Percentiles rank a stretch among this genome's conserved stretches.
phyloP scores from a whole-genome alignment of 768 basidiomycete genomes.

The Gelatoporia subvermispora region DNA sequence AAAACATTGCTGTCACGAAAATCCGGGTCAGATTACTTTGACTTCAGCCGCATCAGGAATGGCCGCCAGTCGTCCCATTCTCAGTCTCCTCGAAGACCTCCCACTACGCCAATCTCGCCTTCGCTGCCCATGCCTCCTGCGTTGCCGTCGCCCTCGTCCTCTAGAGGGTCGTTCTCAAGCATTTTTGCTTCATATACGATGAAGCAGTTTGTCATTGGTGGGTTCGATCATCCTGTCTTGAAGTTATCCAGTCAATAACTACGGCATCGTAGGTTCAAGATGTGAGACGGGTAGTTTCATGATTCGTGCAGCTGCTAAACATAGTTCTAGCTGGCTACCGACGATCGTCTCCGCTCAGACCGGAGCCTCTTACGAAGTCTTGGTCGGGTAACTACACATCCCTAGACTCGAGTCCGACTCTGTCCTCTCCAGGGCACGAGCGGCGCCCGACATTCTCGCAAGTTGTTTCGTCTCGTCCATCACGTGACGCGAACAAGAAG shows the following conservation, averaged over 20 bases:
- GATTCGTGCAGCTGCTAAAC: not conserved
- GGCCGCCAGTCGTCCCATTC: conserved; percentile 29
- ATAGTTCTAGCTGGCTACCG: conserved; percentile 12
- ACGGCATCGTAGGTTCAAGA: too few relatives aligned
- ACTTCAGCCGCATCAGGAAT: conserved; percentile 32
- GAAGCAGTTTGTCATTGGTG: conserved; percentile 63
- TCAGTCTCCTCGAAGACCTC: conserved; percentile 50
- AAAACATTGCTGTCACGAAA: conserved; percentile 12
- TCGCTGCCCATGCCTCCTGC: conserved; percentile 34
- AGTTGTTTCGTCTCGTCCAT: conserved; percentile 27
- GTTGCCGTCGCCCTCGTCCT: conserved; percentile 55
- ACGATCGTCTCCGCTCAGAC: conserved; percentile 23
- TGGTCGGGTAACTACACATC: conserved; percentile 21
- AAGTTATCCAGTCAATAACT: too few relatives aligned
- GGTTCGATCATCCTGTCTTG: conserved; percentile 6
- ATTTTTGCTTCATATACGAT: conserved; percentile 64
- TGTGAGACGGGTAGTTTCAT: too few relatives aligned
- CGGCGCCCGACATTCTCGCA: conserved; percentile 41
- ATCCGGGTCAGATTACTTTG: conserved; percentile 56
- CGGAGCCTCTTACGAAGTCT: conserved; percentile 30
- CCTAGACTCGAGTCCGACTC: conserved; percentile 32
- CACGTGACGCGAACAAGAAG: conserved; percentile 31
- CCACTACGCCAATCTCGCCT: conserved; percentile 39
- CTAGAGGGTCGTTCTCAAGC: conserved; percentile 75
- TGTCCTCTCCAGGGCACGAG: conserved; percentile 36